These are phyloP conservation scores for Tolypocladium inflatum DNA, from an alignment of 2,329 filamentous ascomycete genomes.

Conservation along the genomic window DNA sequence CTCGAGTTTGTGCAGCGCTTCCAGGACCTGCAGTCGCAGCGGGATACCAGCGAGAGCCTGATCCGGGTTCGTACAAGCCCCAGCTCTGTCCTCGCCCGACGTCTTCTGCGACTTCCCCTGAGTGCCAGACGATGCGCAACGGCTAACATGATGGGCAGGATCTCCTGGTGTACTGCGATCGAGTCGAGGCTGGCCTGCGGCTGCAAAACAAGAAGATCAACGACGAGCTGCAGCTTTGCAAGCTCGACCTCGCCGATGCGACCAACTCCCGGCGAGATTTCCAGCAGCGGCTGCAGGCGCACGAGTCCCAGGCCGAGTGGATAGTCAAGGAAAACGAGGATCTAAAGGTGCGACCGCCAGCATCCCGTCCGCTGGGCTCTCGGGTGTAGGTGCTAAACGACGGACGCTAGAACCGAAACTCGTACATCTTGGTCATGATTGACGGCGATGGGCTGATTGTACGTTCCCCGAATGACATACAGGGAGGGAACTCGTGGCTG, in stretches of 20 bases:
- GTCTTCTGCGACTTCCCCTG: neutral
- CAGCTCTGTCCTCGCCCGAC: neutral
- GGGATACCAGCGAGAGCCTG: conserved; percentile 31
- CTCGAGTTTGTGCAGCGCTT: conserved; percentile 39
- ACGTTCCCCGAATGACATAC: conserved; percentile 3
- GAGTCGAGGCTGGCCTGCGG: conserved; percentile 30
- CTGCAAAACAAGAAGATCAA: conserved; percentile 33
- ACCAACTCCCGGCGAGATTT: conserved; percentile 37
- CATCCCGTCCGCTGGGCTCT: neutral
- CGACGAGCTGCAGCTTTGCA: conserved; percentile 30
- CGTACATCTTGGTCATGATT: conserved; percentile 51
- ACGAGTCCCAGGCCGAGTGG: conserved; percentile 24
- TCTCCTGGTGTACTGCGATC: conserved; percentile 24
- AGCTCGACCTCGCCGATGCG: conserved; percentile 43
- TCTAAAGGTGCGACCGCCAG: conserved; percentile 29
- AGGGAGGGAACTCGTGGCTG: neutral
- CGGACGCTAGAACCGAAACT: conserved; percentile 37
- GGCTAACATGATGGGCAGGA: conserved; percentile 12
- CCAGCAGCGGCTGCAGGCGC: conserved; percentile 34
- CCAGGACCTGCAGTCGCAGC: conserved; percentile 30
- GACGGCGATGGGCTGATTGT: conserved; percentile 56
- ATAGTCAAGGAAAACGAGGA: conserved; percentile 28
- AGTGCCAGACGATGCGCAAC: neutral
- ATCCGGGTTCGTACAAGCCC: conserved; percentile 32
- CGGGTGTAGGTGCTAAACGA: neutral